Percentiles rank a stretch among this genome's conserved stretches.
Evolutionary conservation across 129 eudicot genomes (phyloP).

Genomic region (Chrysanthemum makinoi): DNA sequence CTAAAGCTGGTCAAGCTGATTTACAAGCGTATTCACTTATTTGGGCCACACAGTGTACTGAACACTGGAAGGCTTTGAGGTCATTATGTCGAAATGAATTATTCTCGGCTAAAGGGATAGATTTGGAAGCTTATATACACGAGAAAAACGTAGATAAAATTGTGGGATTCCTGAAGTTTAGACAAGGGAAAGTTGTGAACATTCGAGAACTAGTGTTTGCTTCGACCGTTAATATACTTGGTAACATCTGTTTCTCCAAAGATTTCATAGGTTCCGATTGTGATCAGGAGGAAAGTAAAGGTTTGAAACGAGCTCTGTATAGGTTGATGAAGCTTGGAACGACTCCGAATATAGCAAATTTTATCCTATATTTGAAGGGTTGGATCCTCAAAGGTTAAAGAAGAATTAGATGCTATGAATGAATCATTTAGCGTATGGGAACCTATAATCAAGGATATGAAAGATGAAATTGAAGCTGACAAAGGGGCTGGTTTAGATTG

Average conservation of each 20-base stretch:
- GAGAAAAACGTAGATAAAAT: conserved; percentile 28
- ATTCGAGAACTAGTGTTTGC: conserved; percentile 32
- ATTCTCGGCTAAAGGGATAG: conserved; percentile 34
- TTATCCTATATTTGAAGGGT: conserved; percentile 28
- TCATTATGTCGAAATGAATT: conserved; percentile 21
- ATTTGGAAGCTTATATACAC: conserved; percentile 14
- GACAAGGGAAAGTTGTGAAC: conserved; percentile 26
- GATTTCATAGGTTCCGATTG: conserved; percentile 25
- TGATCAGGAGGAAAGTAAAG: not conserved
- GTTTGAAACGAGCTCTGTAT: conserved; percentile 26
- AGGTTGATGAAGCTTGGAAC: conserved; percentile 35
- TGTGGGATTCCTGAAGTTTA: conserved; percentile 19
- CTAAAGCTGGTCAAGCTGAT: conserved; percentile 38
- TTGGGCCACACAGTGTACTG: conserved; percentile 32
- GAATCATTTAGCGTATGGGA: conserved; percentile 33
- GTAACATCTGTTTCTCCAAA: conserved; percentile 35
- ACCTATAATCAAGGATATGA: conserved; percentile 26
- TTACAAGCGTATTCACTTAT: conserved; percentile 26
- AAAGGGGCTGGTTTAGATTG: not conserved
- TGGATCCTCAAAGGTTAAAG: conserved; percentile 35
- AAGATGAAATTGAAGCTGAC: not conserved
- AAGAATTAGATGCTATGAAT: conserved; percentile 18
- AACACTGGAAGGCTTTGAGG: conserved; percentile 30
- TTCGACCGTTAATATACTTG: conserved; percentile 27
- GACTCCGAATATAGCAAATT: conserved; percentile 28